phyloP scores from a whole-genome alignment of 345 rosid genomes.

The Abelmoschus esculentus region DNA sequence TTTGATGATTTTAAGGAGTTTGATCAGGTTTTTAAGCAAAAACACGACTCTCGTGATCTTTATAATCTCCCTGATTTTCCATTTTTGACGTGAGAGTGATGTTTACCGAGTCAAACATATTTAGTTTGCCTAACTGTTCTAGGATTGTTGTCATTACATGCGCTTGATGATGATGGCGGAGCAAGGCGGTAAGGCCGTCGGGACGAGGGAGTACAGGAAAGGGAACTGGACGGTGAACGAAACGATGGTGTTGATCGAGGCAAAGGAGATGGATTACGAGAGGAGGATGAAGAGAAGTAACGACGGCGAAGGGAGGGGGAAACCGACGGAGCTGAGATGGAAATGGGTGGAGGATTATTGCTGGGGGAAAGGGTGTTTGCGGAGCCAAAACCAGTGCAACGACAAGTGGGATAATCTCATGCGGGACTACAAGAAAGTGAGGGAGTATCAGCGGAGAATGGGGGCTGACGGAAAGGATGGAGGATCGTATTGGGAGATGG shows the following conservation, averaged over 20 bases:
- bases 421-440: slow-evolving; percentile 89
- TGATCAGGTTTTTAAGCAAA: not conserved
- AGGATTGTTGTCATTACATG: slow-evolving; percentile 15
- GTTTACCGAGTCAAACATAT: too few species aligned
- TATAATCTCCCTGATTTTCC: too few species aligned
- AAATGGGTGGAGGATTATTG: slow-evolving; percentile 94
- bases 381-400: slow-evolving; percentile 94
- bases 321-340: slow-evolving; percentile 81
- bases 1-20: slow-evolving; percentile 21
- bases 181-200: slow-evolving; percentile 32
- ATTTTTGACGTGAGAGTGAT: too few species aligned
- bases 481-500: slow-evolving; percentile 70
- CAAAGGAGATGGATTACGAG: slow-evolving; percentile 82
- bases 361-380: slow-evolving; percentile 60
- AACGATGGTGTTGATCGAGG: slow-evolving; percentile 77
- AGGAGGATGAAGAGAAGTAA: slow-evolving; percentile 61
- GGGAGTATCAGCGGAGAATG: slow-evolving; percentile 44
- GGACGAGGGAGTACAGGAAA: slow-evolving; percentile 73
- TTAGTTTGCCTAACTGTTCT: not conserved
- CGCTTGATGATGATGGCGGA: slow-evolving; percentile 38
- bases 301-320: slow-evolving; percentile 31
- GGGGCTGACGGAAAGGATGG: slow-evolving; percentile 10
- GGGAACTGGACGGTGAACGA: slow-evolving; percentile 80
- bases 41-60: not conserved
- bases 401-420: slow-evolving; percentile 97